Evolutionary conservation across 2,329 filamentous ascomycete species (phyloP), one percentile per base, ranked within the genome.

Genomic region (Aspergillus uvarum): DNA sequence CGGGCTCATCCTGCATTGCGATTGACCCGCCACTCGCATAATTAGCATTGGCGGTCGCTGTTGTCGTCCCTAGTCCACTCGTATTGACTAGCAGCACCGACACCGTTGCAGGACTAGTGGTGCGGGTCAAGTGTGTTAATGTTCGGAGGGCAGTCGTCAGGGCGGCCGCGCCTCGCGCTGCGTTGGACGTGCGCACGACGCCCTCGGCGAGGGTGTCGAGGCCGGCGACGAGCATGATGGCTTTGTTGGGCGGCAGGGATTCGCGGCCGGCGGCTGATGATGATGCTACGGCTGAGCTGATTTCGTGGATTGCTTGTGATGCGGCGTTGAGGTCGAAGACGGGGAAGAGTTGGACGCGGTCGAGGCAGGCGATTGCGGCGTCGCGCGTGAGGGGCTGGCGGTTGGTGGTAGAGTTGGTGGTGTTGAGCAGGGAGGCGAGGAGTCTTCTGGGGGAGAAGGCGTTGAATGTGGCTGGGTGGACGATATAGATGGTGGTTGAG

Each of bases 81-180:
- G 73, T 74, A 66, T 77, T 77, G 21, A 78, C 72, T 19, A 79
- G 62, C 24, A 77, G 51, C n/a, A 75, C 60, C 0, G 73, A 73
- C 5, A 78, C 65, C 51, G 64, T 66, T 0, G 67, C 64, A 2
- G 62, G 55, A 54, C 76, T 63, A 53, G 65, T 63, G 2, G 65
- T 63, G 2, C 74, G 65, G 12, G 74, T 71, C 54, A 78, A 55
- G 5, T 68, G 65, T 1, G 72, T 77, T 26, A 78, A 50, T 5
- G 68, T 74, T 6, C 72, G 69, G 29, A 78, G 60, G 3, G 70
- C 67, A 11, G 72, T 68, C 12, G 65, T 66, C 49, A 78, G 58
- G 6, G 72, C 59, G 2, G 75, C 75, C 3, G 73, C 67, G 10
- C 74, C 76, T 26, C 70, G 68, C 11, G 71, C 66, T 0, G 74